phyloP scores from a whole-genome alignment of 1,139 yeast genomes.

The Nadsonia starkeyi-henricii region DNA sequence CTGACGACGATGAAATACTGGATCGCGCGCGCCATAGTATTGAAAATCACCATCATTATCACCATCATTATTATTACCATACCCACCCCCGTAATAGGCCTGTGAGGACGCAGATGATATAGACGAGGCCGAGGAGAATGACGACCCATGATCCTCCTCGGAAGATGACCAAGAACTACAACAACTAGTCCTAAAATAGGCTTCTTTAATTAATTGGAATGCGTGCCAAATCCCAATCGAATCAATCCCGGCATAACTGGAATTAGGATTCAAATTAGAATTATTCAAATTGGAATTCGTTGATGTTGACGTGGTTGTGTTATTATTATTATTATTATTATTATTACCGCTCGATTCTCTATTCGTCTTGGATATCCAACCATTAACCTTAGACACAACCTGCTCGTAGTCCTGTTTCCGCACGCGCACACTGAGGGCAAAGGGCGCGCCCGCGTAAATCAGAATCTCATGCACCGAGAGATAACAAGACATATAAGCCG shows the following conservation, averaged over 20 bases:
- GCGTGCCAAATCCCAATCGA: slow-evolving; percentile 9
- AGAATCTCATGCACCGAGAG: slow-evolving; percentile 67
- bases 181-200: not conserved
- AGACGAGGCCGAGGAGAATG: too few relatives aligned
- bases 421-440: slow-evolving; percentile 65
- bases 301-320: too few relatives aligned
- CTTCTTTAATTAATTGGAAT: slow-evolving; percentile 1
- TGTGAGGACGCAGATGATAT: too few relatives aligned
- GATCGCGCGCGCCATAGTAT: slow-evolving; percentile 24
- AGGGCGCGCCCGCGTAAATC: slow-evolving; percentile 70
- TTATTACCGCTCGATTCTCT: slow-evolving; percentile 8
- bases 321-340: too few relatives aligned
- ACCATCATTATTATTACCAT: not conserved
- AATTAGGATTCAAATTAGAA: too few relatives aligned
- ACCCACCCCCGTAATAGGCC: too few relatives aligned
- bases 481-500: slow-evolving; percentile 59
- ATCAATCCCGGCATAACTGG: slow-evolving; percentile 1
- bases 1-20: slow-evolving; percentile 41
- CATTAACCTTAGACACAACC: slow-evolving; percentile 20
- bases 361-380: slow-evolving; percentile 8
- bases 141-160: too few relatives aligned
- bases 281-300: too few relatives aligned
- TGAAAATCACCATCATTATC: slow-evolving; percentile 1
- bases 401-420: slow-evolving; percentile 40
- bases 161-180: too few relatives aligned